A percentile compares a stretch with the other conserved stretches of the same genome.
Evolutionary conservation across 805 yeast species (phyloP).

Genomic region (Candida hungchunana): DNA sequence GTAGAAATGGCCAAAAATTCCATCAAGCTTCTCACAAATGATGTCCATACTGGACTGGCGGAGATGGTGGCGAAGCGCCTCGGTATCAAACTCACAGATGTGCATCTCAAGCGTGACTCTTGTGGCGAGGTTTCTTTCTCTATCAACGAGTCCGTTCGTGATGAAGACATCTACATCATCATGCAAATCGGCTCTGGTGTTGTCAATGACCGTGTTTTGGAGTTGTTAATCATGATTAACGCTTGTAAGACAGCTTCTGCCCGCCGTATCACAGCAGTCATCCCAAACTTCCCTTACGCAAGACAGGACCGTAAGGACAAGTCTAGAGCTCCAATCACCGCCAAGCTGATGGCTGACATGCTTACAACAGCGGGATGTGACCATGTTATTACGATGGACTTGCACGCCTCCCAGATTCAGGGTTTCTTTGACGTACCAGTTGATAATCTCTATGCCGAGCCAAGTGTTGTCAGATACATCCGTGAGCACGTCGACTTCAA

Average conservation of each 20-base stretch:
- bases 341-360: constrained; percentile 80
- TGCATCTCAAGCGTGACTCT: constrained; percentile 60
- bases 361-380: constrained; percentile 81
- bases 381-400: constrained; percentile 83
- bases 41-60: constrained; percentile 64
- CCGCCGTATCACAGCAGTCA: constrained; percentile 74
- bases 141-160: constrained; percentile 79
- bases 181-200: constrained; percentile 78
- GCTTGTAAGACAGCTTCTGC: constrained; percentile 84
- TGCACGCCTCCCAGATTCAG: constrained; percentile 87
- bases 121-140: constrained; percentile 73
- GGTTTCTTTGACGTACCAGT: constrained; percentile 83
- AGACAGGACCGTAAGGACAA: constrained; percentile 86
- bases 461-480: constrained; percentile 71
- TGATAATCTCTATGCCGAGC: constrained; percentile 81
- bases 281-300: constrained; percentile 85
- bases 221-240: constrained; percentile 70
- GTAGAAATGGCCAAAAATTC: constrained; percentile 63
- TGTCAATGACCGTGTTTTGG: constrained; percentile 72
- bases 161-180: constrained; percentile 76
- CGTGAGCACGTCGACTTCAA: constrained; percentile 53
- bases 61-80: constrained; percentile 61
- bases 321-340: constrained; percentile 81
- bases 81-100: constrained; percentile 58
- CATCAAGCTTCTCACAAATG: constrained; percentile 63